Evolutionary conservation across 1,284 basidiomycete genomes (phyloP).

Genomic region (Trametes versicolor): DNA sequence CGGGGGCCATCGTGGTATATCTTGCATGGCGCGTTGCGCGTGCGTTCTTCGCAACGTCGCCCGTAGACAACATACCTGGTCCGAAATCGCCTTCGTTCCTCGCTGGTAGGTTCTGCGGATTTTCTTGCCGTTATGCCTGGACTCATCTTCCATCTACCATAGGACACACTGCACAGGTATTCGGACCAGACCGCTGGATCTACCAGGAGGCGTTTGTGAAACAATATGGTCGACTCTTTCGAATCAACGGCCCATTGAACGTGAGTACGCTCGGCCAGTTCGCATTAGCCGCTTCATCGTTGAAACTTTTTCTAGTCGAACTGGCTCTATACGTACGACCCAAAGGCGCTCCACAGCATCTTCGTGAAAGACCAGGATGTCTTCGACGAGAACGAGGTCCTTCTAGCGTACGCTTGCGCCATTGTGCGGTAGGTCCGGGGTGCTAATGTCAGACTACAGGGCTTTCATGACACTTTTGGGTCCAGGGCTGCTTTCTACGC

Average conservation of each 20-base stretch:
- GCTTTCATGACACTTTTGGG: conserved; percentile 31
- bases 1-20: background rate
- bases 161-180: conserved; percentile 32
- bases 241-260: conserved; percentile 9
- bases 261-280: background rate
- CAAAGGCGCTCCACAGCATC: conserved; percentile 31
- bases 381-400: conserved; percentile 25
- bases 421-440: too few species aligned
- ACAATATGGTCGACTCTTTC: conserved; percentile 32
- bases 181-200: conserved; percentile 32
- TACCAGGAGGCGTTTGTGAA: conserved; percentile 24
- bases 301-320: background rate
- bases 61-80: conserved; percentile 24
- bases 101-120: conserved; percentile 3
- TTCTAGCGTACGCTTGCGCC: conserved; percentile 6
- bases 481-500: conserved; percentile 34
- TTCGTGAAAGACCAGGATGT: conserved; percentile 35
- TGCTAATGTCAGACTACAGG: conserved; percentile 7
- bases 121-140: background rate
- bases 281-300: too few species aligned
- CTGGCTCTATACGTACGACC: conserved; percentile 24
- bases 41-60: conserved; percentile 4
- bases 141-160: background rate
- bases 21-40: background rate
- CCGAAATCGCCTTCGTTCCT: conserved; percentile 18